Conservation (phyloP, 1,284 basidiomycete genomes). For the Stygiomarasmius scandens region DNA sequence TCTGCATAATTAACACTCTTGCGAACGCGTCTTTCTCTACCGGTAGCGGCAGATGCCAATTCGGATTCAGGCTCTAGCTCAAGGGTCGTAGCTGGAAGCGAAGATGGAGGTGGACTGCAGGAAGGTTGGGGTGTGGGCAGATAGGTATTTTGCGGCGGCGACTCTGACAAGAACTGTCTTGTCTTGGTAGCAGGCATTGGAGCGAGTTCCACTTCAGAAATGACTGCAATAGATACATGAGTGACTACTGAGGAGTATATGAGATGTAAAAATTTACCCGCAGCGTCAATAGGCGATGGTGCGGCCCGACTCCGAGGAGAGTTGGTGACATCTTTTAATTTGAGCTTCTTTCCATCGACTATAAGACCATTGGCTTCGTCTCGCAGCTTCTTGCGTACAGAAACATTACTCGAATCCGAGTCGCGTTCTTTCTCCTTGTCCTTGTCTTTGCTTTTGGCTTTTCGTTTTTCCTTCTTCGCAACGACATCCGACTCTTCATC, state of each 20-base stretch:
- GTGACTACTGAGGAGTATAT: not conserved
- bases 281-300: constrained; percentile 43
- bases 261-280: constrained; percentile 27
- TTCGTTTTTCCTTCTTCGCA: constrained; percentile 11
- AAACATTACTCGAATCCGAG: not conserved
- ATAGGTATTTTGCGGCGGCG: constrained; percentile 12
- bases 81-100: constrained; percentile 51
- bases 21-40: constrained; percentile 70
- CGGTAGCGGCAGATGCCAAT: constrained; percentile 37
- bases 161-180: constrained; percentile 14
- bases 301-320: constrained; percentile 43
- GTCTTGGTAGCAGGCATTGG: constrained; percentile 23
- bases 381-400: constrained; percentile 33
- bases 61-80: constrained; percentile 40
- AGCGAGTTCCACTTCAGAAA: constrained; percentile 37
- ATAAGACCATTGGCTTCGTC: constrained; percentile 38
- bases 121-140: constrained; percentile 5
- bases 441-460: constrained; percentile 6
- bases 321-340: constrained; percentile 70
- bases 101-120: constrained; percentile 36
- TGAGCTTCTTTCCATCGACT: constrained; percentile 44
- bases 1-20: constrained; percentile 89
- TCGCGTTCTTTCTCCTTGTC: constrained; percentile 4
- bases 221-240: constrained; percentile 11
- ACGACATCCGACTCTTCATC: constrained; percentile 3